These are phyloP conservation scores for Mikania micrantha DNA, from an alignment of 129 eudicot species.

Conservation along the genomic window DNA sequence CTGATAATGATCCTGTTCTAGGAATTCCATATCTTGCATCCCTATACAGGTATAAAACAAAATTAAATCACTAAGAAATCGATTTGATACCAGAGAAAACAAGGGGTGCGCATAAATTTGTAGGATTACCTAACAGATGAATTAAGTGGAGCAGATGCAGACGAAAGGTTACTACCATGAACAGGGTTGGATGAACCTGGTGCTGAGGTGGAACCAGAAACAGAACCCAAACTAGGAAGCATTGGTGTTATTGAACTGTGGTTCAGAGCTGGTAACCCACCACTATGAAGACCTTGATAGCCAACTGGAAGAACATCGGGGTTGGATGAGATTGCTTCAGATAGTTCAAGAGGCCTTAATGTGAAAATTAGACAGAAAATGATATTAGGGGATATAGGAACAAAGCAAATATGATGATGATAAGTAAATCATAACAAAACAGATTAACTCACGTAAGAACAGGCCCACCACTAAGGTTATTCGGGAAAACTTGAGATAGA, in stretches of 20 bases:
- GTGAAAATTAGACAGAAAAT: constrained; percentile 9
- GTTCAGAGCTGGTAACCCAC: constrained; percentile 41
- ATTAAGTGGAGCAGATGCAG: constrained; percentile 40
- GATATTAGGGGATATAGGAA: not conserved
- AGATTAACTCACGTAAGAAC: constrained; percentile 60
- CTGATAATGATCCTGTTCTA: constrained; percentile 47
- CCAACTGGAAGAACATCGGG: constrained; percentile 47
- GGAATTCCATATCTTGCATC: constrained; percentile 59
- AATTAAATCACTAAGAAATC: not conserved
- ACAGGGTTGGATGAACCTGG: constrained; percentile 36
- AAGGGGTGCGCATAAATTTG: not conserved
- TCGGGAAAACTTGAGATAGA: constrained; percentile 78
- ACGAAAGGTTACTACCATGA: constrained; percentile 39
- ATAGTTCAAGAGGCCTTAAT: constrained; percentile 67
- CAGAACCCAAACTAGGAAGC: constrained; percentile 43
- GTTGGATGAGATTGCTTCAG: constrained; percentile 42
- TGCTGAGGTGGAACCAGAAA: constrained; percentile 27
- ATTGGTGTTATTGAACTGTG: constrained; percentile 32
- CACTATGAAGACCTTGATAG: constrained; percentile 48
- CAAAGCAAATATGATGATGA: not conserved
- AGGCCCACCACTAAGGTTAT: constrained; percentile 65
- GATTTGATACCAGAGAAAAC: not conserved
- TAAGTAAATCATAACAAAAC: constrained; percentile 1
- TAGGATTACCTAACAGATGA: constrained; percentile 50
- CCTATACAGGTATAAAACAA: constrained; percentile 25